Evolutionary conservation across 306 rosid genomes (phyloP).

Genomic region (Cercis canadensis): DNA sequence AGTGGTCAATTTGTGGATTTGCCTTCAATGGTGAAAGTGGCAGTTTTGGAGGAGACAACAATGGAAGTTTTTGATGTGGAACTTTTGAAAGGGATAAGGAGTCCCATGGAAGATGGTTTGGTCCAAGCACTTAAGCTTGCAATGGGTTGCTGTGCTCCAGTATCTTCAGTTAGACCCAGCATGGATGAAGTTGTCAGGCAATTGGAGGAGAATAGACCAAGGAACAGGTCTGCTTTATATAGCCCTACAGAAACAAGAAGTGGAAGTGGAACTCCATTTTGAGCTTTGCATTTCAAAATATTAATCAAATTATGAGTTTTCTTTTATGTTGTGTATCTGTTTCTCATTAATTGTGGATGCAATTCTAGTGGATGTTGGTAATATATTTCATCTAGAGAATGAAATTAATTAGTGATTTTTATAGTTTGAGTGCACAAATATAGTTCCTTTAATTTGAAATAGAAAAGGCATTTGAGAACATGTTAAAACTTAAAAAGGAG

Average conservation of each 20-base stretch:
- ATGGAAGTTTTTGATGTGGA: constrained; percentile 95
- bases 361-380: constrained; percentile 41
- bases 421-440: not conserved
- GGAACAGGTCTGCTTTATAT: constrained; percentile 94
- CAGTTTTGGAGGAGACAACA: constrained; percentile 93
- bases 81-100: constrained; percentile 84
- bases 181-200: constrained; percentile 98
- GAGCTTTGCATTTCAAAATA: constrained; percentile 45
- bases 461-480: too few species aligned
- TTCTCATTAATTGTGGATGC: constrained; percentile 33
- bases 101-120: constrained; percentile 96
- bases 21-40: constrained; percentile 92
- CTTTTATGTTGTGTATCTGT: constrained; percentile 33
- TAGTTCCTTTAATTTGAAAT: not conserved
- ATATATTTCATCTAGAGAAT: constrained; percentile 30
- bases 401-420: not conserved
- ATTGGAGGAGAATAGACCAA: constrained; percentile 97
- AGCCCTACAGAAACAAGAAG: constrained; percentile 99
- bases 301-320: constrained; percentile 45
- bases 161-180: constrained; percentile 87
- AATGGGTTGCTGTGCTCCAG: constrained; percentile 99
- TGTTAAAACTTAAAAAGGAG: too few species aligned
- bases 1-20: constrained; percentile 72
- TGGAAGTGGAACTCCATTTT: constrained; percentile 94
- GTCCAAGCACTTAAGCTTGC: constrained; percentile 92